Evolutionary conservation across 2,329 filamentous ascomycete genomes (phyloP).

Genomic region (Trichoderma polysporum): DNA sequence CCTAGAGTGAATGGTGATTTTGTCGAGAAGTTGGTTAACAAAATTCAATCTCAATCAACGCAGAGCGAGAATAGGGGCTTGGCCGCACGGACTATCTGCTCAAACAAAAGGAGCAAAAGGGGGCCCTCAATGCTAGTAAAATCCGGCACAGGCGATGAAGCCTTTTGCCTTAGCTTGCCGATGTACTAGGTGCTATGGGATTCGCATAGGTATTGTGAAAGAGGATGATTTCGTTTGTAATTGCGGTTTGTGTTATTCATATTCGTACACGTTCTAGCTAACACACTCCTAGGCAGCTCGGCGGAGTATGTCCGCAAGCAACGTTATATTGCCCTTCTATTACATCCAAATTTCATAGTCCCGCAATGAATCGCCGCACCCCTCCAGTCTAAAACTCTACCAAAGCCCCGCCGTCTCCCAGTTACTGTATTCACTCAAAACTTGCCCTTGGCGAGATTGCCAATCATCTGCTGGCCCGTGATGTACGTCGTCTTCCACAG

Average conservation of each 20-base stretch:
- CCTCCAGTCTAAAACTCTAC: too few relatives aligned
- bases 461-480: constrained; percentile 74
- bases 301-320: background rate
- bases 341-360: background rate
- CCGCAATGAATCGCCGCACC: background rate
- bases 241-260: background rate
- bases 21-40: background rate
- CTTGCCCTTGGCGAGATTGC: constrained; percentile 70
- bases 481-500: constrained; percentile 75
- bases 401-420: background rate
- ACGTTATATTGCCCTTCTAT: background rate
- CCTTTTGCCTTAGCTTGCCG: background rate
- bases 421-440: constrained; percentile 47
- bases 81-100: too few relatives aligned
- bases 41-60: too few relatives aligned
- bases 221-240: background rate
- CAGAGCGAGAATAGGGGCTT: background rate
- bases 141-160: too few relatives aligned
- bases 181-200: background rate
- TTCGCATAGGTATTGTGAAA: background rate
- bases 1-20: background rate
- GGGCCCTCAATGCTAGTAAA: too few relatives aligned
- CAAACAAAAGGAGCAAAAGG: too few relatives aligned
- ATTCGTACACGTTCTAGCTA: background rate
- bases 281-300: too few relatives aligned